Conservation (phyloP, 2,329 filamentous ascomycete species). For the Colletotrichum lupini region DNA sequence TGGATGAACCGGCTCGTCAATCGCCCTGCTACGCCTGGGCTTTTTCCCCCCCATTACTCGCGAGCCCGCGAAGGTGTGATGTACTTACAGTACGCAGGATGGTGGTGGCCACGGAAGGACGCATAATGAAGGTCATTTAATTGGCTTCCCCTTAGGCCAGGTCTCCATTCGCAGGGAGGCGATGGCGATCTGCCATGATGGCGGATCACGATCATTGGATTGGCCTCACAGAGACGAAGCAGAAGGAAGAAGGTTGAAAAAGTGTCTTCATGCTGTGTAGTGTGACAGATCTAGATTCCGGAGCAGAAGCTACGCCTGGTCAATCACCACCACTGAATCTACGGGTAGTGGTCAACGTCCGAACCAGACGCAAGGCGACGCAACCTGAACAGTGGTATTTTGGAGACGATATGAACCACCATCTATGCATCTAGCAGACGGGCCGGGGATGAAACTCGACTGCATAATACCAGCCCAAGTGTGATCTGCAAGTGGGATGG, state of each 20-base stretch:
- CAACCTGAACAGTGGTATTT: neutral
- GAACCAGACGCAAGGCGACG: neutral
- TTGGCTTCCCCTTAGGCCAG: neutral
- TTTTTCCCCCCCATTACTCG: neutral
- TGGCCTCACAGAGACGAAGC: neutral
- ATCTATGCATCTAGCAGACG: neutral
- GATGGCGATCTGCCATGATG: neutral
- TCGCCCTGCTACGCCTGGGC: neutral
- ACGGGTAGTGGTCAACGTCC: neutral
- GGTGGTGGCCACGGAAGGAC: neutral
- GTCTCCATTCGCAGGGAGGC: neutral
- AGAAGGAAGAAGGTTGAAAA: neutral
- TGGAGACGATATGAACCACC: neutral
- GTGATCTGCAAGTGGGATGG: neutral
- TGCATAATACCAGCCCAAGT: neutral
- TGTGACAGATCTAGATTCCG: neutral
- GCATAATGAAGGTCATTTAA: neutral
- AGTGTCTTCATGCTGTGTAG: neutral
- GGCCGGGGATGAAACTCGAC: neutral
- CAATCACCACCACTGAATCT: neutral
- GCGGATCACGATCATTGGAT: neutral
- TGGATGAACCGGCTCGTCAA: neutral
- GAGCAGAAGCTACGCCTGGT: neutral
- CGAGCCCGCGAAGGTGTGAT: neutral
- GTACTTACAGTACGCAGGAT: too few relatives aligned